Evolutionary conservation across 2,329 filamentous ascomycete species (phyloP).

Genomic region (Taxawa tesnikishii): DNA sequence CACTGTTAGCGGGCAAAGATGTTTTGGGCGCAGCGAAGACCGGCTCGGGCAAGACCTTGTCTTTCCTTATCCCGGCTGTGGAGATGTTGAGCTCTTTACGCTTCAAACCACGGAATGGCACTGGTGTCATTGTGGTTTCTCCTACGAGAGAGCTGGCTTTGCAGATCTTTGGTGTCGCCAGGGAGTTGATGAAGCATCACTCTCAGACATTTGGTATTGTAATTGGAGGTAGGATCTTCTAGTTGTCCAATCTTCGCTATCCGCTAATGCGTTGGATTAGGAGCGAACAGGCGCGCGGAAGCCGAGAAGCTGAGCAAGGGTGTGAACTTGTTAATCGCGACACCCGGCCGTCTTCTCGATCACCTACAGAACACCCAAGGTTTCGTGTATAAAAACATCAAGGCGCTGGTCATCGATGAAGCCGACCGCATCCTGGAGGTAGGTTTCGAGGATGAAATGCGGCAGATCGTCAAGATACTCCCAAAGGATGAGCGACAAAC

Average conservation of each 20-base stretch:
- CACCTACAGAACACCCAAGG: conserved; percentile 85
- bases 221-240: conserved; percentile 88
- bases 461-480: conserved; percentile 88
- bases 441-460: conserved; percentile 97
- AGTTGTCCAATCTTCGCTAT: too few species aligned
- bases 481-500: conserved; percentile 81
- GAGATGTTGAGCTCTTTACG: conserved; percentile 83
- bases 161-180: conserved; percentile 90
- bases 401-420: conserved; percentile 88
- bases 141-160: conserved; percentile 88
- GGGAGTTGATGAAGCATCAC: conserved; percentile 85
- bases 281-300: conserved; percentile 82
- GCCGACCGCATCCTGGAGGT: conserved; percentile 94
- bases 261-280: too few species aligned
- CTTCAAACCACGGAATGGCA: conserved; percentile 90
- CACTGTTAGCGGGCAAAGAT: conserved; percentile 77
- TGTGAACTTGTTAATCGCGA: conserved; percentile 88
- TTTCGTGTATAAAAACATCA: conserved; percentile 86
- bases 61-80: conserved; percentile 86
- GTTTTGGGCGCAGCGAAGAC: conserved; percentile 94
- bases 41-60: conserved; percentile 87
- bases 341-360: conserved; percentile 82
- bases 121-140: conserved; percentile 83
- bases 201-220: conserved; percentile 93
- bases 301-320: conserved; percentile 90